phyloP scores from a whole-genome alignment of 2,329 filamentous ascomycete species.

The Xylaria digitata region DNA sequence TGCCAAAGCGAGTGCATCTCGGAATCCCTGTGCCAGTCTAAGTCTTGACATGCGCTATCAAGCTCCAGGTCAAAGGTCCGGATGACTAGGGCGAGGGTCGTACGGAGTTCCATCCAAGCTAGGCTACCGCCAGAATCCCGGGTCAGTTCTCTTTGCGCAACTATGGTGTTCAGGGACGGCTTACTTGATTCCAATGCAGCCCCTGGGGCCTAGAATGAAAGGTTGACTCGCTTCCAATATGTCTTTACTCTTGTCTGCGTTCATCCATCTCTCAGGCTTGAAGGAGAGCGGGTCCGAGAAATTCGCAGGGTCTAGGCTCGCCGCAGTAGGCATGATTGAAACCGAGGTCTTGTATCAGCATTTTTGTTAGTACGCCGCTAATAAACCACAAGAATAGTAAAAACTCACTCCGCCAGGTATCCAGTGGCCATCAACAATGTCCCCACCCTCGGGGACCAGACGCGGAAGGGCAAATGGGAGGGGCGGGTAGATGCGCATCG shows the following conservation, averaged over 20 bases:
- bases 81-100: neutral
- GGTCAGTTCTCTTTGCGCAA: neutral
- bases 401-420: neutral
- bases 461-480: neutral
- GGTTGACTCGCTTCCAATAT: neutral
- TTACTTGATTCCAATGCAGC: neutral
- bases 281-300: neutral
- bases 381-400: too few relatives aligned
- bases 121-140: neutral
- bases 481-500: neutral
- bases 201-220: neutral
- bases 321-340: neutral
- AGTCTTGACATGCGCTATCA: neutral
- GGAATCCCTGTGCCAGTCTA: constrained; percentile 14
- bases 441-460: neutral
- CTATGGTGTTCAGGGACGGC: neutral
- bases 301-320: neutral
- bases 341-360: neutral
- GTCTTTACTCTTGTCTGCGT: neutral
- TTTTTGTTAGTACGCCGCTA: too few relatives aligned
- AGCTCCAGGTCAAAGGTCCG: constrained; percentile 6
- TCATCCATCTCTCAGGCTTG: neutral
- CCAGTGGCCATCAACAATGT: neutral
- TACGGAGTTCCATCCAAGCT: constrained; percentile 10
- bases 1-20: constrained; percentile 12